Evolutionary conservation across 2,329 filamentous ascomycete species (phyloP).

Genomic region (Hymenotorrendiella dingleyae): DNA sequence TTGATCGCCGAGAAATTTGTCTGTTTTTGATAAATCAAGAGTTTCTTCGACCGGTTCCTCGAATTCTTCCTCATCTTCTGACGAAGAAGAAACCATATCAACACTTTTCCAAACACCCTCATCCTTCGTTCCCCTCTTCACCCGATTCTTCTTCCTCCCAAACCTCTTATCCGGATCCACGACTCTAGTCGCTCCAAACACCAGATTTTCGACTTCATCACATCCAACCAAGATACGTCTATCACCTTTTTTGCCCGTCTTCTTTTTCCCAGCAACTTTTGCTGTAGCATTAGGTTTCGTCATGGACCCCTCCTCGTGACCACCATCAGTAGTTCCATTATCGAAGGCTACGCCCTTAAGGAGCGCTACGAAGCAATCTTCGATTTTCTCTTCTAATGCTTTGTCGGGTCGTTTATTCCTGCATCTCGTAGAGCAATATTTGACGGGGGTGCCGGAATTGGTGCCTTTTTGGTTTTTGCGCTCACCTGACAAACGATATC

Average conservation of each 20-base stretch:
- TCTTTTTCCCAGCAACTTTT: too few relatives aligned
- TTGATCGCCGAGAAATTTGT: not conserved
- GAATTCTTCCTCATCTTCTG: constrained; percentile 31
- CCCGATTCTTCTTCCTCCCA: constrained; percentile 41
- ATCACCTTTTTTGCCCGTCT: constrained; percentile 43
- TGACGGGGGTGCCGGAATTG: constrained; percentile 25
- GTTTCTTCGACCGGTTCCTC: constrained; percentile 34
- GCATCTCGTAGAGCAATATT: constrained; percentile 54
- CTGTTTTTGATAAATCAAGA: too few relatives aligned
- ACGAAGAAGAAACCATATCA: constrained; percentile 3
- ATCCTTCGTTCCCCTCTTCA: constrained; percentile 29
- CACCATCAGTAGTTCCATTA: too few relatives aligned
- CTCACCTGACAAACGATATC: too few relatives aligned
- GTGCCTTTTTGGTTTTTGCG: not conserved
- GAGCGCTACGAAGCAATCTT: constrained; percentile 40
- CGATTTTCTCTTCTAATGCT: constrained; percentile 45
- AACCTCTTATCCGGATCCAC: constrained; percentile 41
- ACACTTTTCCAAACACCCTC: constrained; percentile 1
- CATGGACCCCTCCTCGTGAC: too few relatives aligned
- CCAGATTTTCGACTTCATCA: constrained; percentile 41
- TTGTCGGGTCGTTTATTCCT: constrained; percentile 40
- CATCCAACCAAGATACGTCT: constrained; percentile 43
- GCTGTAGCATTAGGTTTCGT: too few relatives aligned
- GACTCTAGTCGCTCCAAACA: constrained; percentile 42
- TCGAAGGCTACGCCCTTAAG: constrained; percentile 20